Evolutionary conservation across 2,329 filamentous ascomycete genomes (phyloP).

Genomic region (Curvularia sp.): DNA sequence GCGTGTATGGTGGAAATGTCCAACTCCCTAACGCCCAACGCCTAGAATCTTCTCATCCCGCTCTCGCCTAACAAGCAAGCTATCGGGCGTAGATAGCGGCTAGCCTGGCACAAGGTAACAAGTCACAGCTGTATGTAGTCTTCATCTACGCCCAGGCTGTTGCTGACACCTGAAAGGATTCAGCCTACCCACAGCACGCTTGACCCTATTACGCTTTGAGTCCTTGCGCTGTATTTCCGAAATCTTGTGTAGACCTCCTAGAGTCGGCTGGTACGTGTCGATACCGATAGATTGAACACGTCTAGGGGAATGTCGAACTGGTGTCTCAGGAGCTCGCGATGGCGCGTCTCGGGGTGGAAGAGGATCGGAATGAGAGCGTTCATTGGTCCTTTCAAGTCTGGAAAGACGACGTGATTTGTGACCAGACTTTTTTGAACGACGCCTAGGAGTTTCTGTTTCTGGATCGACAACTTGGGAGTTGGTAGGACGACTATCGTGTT

Average conservation of each 20-base stretch:
- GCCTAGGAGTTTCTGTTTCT: background rate
- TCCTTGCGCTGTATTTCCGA: background rate
- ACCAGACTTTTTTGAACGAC: background rate
- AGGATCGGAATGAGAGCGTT: background rate
- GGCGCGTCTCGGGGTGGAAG: background rate
- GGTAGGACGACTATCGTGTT: background rate
- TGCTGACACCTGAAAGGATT: background rate
- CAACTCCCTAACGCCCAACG: background rate
- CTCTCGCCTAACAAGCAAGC: background rate
- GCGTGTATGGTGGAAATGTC: background rate
- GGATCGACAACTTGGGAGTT: background rate
- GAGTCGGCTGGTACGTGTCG: conserved; percentile 17
- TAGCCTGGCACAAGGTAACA: too few species aligned
- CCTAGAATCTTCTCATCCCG: background rate
- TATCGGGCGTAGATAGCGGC: too few species aligned
- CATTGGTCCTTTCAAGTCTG: background rate
- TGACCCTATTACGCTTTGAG: conserved; percentile 9
- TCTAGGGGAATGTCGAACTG: background rate
- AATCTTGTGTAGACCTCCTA: conserved; percentile 17
- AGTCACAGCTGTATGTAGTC: background rate
- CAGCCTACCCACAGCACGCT: conserved; percentile 10
- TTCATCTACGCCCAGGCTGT: background rate
- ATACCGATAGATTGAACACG: conserved; percentile 8
- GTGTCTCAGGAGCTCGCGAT: background rate
- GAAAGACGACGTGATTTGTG: background rate